These are phyloP conservation scores for Thelephora terrestris DNA, from an alignment of 1,284 basidiomycete species.

Conservation along the genomic window DNA sequence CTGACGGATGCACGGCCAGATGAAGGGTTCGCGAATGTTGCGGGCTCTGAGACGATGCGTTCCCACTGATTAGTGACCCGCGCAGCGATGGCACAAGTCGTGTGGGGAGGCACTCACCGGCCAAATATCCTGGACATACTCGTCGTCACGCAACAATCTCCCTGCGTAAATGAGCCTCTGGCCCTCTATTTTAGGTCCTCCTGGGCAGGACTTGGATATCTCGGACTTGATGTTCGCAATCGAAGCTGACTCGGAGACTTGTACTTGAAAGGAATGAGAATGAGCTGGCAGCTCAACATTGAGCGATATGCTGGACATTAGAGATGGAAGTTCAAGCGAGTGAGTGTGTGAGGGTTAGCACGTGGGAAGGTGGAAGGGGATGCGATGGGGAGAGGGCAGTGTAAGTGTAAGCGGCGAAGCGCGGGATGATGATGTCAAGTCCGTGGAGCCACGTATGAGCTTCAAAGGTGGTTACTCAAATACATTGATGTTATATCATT, in stretches of 20 bases:
- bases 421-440: not conserved
- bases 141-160: conserved; percentile 51
- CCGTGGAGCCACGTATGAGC: too few relatives aligned
- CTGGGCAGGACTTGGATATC: conserved; percentile 50
- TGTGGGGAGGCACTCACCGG: conserved; percentile 35
- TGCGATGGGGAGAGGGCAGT: too few relatives aligned
- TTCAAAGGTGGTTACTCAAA: too few relatives aligned
- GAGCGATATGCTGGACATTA: conserved; percentile 37
- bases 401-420: not conserved
- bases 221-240: conserved; percentile 58
- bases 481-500: not conserved
- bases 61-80: not conserved
- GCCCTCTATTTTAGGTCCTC: conserved; percentile 54
- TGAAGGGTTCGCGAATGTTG: conserved; percentile 56
- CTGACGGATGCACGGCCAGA: conserved; percentile 65
- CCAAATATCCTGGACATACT: conserved; percentile 59
- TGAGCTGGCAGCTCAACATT: conserved; percentile 67
- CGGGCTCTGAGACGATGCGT: conserved; percentile 29
- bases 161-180: conserved; percentile 71
- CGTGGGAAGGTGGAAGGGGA: not conserved
- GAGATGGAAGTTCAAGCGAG: conserved; percentile 3
- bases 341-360: not conserved
- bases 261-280: conserved; percentile 51
- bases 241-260: conserved; percentile 37
- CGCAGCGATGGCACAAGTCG: not conserved